A percentile compares a stretch with the other conserved stretches of the same genome.
These are phyloP conservation scores for Hanseniaspora lindneri DNA, from an alignment of 805 yeast species.

Conservation along the genomic window DNA sequence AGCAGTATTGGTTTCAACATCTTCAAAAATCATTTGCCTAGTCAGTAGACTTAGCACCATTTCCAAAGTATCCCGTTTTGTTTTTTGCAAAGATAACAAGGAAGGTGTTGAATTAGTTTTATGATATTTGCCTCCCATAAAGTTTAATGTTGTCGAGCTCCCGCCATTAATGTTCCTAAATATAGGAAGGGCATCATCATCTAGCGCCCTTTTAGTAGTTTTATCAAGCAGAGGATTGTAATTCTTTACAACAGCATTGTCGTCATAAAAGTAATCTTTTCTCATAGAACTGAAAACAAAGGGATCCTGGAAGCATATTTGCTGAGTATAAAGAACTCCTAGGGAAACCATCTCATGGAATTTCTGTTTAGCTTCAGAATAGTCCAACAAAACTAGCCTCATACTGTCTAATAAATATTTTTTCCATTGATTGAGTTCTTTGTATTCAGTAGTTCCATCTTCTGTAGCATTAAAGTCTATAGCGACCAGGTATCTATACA, in stretches of 20 bases:
- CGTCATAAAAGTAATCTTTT: constrained; percentile 32
- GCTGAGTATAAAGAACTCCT: constrained; percentile 56
- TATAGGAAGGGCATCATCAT: not conserved
- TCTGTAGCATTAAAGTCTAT: constrained; percentile 19
- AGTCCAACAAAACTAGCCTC: constrained; percentile 43
- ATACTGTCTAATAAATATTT: constrained; percentile 7
- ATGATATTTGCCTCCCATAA: not conserved
- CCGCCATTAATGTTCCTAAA: not conserved
- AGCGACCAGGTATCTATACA: constrained; percentile 25
- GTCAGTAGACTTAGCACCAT: constrained; percentile 40
- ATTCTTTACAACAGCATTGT: not conserved
- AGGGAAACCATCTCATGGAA: constrained; percentile 49
- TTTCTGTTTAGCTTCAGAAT: constrained; percentile 60
- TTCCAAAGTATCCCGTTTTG: constrained; percentile 34
- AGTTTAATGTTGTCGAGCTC: not conserved
- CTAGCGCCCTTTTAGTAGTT: not conserved
- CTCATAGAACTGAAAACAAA: constrained; percentile 56
- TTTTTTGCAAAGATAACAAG: constrained; percentile 25
- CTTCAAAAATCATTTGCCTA: constrained; percentile 36
- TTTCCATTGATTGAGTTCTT: constrained; percentile 12
- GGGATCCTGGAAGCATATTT: constrained; percentile 60
- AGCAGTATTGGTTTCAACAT: constrained; percentile 32
- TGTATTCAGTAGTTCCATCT: constrained; percentile 11
- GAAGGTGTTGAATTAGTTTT: not conserved
- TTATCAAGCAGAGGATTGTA: not conserved